A percentile compares a stretch with the other conserved stretches of the same genome.
Conservation (phyloP, 2,329 filamentous ascomycete genomes). For the Pleoardoris graminearum region DNA sequence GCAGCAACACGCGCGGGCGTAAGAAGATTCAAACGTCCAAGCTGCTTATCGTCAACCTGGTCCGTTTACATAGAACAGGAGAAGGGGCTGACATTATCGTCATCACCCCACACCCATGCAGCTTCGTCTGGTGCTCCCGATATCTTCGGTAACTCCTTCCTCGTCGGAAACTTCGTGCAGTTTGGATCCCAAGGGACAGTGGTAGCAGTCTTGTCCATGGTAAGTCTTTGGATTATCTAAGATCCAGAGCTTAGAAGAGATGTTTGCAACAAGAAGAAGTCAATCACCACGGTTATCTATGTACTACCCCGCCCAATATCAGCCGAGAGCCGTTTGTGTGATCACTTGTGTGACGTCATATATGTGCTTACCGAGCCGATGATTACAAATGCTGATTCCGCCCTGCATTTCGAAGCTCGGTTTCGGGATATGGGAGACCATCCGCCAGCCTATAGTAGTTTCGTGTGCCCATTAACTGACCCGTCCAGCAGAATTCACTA, state of each 20-base stretch:
- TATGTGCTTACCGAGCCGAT: too few species aligned
- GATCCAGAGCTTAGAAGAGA: constrained; percentile 36
- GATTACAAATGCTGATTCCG: too few species aligned
- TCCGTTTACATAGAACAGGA: neutral
- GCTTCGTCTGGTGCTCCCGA: constrained; percentile 58
- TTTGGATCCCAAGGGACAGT: constrained; percentile 60
- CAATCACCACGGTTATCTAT: too few species aligned
- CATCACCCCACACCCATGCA: constrained; percentile 64
- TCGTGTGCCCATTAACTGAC: too few species aligned
- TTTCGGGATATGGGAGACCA: too few species aligned
- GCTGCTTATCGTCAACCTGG: constrained; percentile 27
- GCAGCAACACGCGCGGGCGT: constrained; percentile 59
- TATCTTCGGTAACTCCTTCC: constrained; percentile 57
- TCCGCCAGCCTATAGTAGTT: too few species aligned
- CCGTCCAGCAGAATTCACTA: too few species aligned
- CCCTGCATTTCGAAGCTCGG: too few species aligned
- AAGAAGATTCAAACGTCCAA: constrained; percentile 59
- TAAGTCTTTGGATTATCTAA: constrained; percentile 53
- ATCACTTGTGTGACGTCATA: too few species aligned
- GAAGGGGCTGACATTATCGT: constrained; percentile 51
- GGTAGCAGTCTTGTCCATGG: constrained; percentile 51
- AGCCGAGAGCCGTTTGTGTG: too few species aligned
- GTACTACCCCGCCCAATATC: too few species aligned
- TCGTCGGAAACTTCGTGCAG: constrained; percentile 55
- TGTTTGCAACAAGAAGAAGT: too few species aligned